Evolutionary conservation across 2,329 filamentous ascomycete genomes (phyloP).

Genomic region (Fusarium longipes): DNA sequence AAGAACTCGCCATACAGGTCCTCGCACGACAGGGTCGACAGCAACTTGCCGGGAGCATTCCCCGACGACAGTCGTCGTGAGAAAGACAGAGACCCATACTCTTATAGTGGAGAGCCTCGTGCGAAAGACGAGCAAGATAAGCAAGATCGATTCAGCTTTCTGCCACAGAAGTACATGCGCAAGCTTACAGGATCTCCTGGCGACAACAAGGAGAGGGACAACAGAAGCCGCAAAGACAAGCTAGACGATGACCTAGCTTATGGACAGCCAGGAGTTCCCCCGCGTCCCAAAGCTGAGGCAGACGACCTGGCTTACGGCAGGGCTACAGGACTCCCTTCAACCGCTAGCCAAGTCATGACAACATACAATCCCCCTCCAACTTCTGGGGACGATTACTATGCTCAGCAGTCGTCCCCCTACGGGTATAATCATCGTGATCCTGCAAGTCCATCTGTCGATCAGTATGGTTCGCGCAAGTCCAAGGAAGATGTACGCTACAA

Average conservation of each 20-base stretch:
- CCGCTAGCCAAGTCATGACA: conserved; percentile 38
- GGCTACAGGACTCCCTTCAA: conserved; percentile 31
- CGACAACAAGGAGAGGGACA: conserved; percentile 51
- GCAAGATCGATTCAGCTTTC: conserved; percentile 57
- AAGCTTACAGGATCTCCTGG: conserved; percentile 48
- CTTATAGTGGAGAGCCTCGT: conserved; percentile 22
- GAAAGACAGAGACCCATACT: conserved; percentile 42
- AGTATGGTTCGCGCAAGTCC: conserved; percentile 34
- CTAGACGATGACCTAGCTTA: conserved; percentile 64
- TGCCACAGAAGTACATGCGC: conserved; percentile 62
- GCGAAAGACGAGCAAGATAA: conserved; percentile 48
- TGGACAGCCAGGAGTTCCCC: conserved; percentile 51
- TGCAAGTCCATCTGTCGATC: conserved; percentile 34
- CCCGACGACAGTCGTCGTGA: conserved; percentile 49
- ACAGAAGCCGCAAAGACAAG: conserved; percentile 48
- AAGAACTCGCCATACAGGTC: conserved; percentile 52
- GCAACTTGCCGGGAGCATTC: conserved; percentile 50
- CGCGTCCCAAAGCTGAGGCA: conserved; percentile 38
- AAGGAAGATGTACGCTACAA: conserved; percentile 43
- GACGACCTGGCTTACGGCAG: conserved; percentile 45
- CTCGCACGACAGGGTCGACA: conserved; percentile 52
- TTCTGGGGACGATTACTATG: conserved; percentile 23
- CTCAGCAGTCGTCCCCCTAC: conserved; percentile 29
- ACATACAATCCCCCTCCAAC: conserved; percentile 44
- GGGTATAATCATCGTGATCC: conserved; percentile 29